Evolutionary conservation across 805 yeast genomes (phyloP).

Genomic region (Priceomyces fermenticarens): DNA sequence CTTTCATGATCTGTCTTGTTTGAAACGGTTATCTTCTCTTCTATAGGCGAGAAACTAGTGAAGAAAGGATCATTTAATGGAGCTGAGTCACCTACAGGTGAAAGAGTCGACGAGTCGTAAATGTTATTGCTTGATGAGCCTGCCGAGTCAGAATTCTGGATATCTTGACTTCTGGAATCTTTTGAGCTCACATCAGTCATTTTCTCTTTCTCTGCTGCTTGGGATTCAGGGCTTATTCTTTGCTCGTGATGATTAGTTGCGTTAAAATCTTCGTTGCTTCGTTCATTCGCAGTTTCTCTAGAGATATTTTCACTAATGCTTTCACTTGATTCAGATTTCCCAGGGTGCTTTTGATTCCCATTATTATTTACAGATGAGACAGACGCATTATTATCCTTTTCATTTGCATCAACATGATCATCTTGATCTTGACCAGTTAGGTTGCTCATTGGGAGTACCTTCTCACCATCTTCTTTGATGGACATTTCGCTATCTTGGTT

Average conservation of each 20-base stretch:
- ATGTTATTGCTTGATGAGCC: background rate
- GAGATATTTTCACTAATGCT: background rate
- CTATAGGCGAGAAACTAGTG: constrained; percentile 6
- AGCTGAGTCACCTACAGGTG: constrained; percentile 8
- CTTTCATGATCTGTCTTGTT: constrained; percentile 5
- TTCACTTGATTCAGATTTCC: background rate
- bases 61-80: constrained; percentile 8
- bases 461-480: background rate
- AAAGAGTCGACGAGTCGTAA: constrained; percentile 7
- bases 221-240: background rate
- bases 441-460: background rate
- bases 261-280: background rate
- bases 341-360: background rate
- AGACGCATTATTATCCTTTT: background rate
- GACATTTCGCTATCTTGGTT: background rate
- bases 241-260: background rate
- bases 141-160: background rate
- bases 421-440: background rate
- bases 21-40: constrained; percentile 2
- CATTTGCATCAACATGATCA: background rate
- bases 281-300: background rate
- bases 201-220: background rate
- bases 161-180: background rate
- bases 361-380: background rate
- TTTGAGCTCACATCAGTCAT: background rate